Conservation (phyloP, 2,329 filamentous ascomycete genomes). For the Elsinoe australis region DNA sequence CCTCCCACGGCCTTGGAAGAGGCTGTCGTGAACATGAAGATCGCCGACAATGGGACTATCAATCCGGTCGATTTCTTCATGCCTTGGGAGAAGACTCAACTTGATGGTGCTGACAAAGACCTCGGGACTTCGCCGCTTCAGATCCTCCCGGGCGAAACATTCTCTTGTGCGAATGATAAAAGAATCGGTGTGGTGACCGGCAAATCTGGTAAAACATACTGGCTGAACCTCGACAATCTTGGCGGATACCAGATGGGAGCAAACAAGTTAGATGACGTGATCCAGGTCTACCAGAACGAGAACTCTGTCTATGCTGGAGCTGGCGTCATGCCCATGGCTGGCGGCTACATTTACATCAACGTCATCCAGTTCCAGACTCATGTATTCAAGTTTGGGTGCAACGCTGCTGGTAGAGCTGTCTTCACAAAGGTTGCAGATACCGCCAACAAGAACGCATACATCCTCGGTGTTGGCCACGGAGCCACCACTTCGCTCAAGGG, state of each 20-base stretch:
- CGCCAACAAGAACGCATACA: slow-evolving; percentile 44
- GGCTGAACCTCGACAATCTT: slow-evolving; percentile 42
- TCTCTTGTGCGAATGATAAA: slow-evolving; percentile 38
- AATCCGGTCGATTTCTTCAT: slow-evolving; percentile 45
- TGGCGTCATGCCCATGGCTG: slow-evolving; percentile 41
- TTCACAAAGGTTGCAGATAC: slow-evolving; percentile 49
- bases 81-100: slow-evolving; percentile 43
- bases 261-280: slow-evolving; percentile 38
- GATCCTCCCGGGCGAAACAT: slow-evolving; percentile 37
- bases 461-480: slow-evolving; percentile 51
- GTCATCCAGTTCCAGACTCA: slow-evolving; percentile 49
- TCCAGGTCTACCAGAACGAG: slow-evolving; percentile 41
- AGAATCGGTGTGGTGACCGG: slow-evolving; percentile 45
- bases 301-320: slow-evolving; percentile 45
- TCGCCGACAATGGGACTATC: slow-evolving; percentile 39
- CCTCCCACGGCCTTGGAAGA: slow-evolving; percentile 43
- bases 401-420: slow-evolving; percentile 40
- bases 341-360: slow-evolving; percentile 45
- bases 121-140: slow-evolving; percentile 42
- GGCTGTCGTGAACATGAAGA: slow-evolving; percentile 43
- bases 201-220: slow-evolving; percentile 47
- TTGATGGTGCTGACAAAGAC: slow-evolving; percentile 46
- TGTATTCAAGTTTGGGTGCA: slow-evolving; percentile 52
- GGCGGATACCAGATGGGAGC: slow-evolving; percentile 44
- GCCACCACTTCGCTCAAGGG: slow-evolving; percentile 50